These are phyloP conservation scores for Paraphoma chrysanthemicola DNA, from an alignment of 2,329 filamentous ascomycete species.

Conservation along the genomic window DNA sequence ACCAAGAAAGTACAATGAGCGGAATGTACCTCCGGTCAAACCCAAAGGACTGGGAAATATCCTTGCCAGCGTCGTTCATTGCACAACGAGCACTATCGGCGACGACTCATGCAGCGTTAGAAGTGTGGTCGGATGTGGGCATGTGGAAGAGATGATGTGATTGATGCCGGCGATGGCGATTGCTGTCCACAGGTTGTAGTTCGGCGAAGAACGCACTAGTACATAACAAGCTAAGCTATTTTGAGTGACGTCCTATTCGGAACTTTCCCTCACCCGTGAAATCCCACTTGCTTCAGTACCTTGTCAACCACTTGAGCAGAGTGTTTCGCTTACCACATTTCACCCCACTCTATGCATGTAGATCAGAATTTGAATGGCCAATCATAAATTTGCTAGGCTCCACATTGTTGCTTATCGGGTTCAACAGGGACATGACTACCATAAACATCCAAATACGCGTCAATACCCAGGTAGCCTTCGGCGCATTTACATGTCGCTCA, in stretches of 20 bases:
- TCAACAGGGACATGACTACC: too few relatives aligned
- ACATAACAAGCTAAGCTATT: not conserved
- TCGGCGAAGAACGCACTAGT: not conserved
- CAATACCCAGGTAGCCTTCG: not conserved
- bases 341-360: not conserved
- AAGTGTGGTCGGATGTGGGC: not conserved
- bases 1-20: conserved; percentile 14
- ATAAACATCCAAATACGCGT: too few relatives aligned
- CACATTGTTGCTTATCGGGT: not conserved
- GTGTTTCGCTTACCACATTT: not conserved
- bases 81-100: not conserved
- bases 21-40: not conserved
- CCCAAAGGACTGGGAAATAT: not conserved
- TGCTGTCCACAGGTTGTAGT: not conserved
- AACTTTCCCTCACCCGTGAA: too few relatives aligned
- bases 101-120: not conserved
- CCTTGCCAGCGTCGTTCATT: not conserved
- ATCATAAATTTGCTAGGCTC: not conserved
- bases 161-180: conserved; percentile 16
- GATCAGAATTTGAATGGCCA: not conserved
- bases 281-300: too few relatives aligned
- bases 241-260: too few relatives aligned
- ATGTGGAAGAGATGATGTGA: conserved; percentile 12
- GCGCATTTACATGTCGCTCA: not conserved
- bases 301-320: too few relatives aligned